Conservation (phyloP, 768 basidiomycete species). For the Phallus indusiatus region DNA sequence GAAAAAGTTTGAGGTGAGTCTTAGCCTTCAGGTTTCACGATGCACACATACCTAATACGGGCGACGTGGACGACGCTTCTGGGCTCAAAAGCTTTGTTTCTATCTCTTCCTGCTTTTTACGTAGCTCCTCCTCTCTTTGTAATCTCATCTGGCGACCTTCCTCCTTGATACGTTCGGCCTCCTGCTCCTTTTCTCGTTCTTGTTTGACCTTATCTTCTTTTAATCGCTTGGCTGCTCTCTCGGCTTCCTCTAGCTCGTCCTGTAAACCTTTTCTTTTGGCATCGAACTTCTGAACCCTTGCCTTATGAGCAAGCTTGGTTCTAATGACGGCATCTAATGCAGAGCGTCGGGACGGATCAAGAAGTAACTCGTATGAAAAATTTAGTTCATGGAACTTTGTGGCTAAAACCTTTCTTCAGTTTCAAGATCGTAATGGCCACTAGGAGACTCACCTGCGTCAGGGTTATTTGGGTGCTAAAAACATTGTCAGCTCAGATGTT, state of each 20-base stretch:
- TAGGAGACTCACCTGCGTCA: conserved; percentile 47
- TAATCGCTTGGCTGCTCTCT: conserved; percentile 67
- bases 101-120: conserved; percentile 33
- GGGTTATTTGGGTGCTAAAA: conserved; percentile 69
- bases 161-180: conserved; percentile 67
- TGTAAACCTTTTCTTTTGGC: conserved; percentile 64
- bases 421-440: background rate
- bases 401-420: conserved; percentile 27
- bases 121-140: conserved; percentile 48
- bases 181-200: conserved; percentile 41
- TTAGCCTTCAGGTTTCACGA: background rate
- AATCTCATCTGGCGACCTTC: conserved; percentile 61
- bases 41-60: conserved; percentile 36
- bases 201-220: conserved; percentile 48
- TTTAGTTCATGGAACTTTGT: conserved; percentile 81
- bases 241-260: conserved; percentile 71
- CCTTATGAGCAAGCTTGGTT: conserved; percentile 54
- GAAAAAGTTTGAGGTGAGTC: conserved; percentile 7
- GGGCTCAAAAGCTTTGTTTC: conserved; percentile 19
- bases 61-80: conserved; percentile 40
- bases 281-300: conserved; percentile 62
- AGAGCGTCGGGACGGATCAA: conserved; percentile 69
- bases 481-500: conserved; percentile 12
- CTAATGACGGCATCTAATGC: conserved; percentile 76
- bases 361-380: conserved; percentile 68